Evolutionary conservation across 169 alveolate species (phyloP), one percentile per base, ranked within the genome.

Genomic region (Prorocentrum cordatum): DNA sequence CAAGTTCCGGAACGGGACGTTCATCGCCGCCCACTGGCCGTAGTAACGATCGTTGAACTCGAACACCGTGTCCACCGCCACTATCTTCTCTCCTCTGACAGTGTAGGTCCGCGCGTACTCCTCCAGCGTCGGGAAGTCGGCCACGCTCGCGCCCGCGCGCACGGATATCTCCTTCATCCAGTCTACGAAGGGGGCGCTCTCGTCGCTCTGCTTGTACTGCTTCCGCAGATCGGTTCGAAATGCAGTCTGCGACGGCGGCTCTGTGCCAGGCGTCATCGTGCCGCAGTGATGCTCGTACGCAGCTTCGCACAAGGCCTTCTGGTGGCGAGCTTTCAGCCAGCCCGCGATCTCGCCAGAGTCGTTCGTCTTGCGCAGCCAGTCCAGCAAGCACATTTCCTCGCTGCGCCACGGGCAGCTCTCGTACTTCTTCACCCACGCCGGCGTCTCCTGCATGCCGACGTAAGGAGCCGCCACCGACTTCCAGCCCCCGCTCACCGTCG

Each of bases 321-420:
- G 45, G 9, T 42, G 54, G 9, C 54, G 54, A 7, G n/a, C n/a
- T n/a, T n/a, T n/a, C n/a, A 67, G 7, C 61, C 58, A 38, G 18
- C 24, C 22, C n/a, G 27, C 35, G 79, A 67, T 67, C 61, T 33
- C 58, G 20, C 79, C 79, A 3, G 32, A 3, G 3, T 2, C 24
- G 35, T 67, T 67, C 24, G 59, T 67, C 79, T 67, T 67, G n/a
- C 58, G 79, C 50, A 67, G 58, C 31, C 29, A 67, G n/a, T 67
- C 79, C 58, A 67, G 26, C n/a, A 67, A 29, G 50, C 33, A 20
- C 79, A 67, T 67, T 24, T 32, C 58, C 54, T 67, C 79, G 31
- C 79, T 18, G 16, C 79, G 50, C 79, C 79, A 67, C 39, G 58
- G 12, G 50, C 61, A 67, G 31, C 36, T 18, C 58, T 36, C 36